Evolutionary conservation across 2,329 filamentous ascomycete species (phyloP), one percentile per base, ranked within the genome.

Genomic region (Trichoderma sp.): DNA sequence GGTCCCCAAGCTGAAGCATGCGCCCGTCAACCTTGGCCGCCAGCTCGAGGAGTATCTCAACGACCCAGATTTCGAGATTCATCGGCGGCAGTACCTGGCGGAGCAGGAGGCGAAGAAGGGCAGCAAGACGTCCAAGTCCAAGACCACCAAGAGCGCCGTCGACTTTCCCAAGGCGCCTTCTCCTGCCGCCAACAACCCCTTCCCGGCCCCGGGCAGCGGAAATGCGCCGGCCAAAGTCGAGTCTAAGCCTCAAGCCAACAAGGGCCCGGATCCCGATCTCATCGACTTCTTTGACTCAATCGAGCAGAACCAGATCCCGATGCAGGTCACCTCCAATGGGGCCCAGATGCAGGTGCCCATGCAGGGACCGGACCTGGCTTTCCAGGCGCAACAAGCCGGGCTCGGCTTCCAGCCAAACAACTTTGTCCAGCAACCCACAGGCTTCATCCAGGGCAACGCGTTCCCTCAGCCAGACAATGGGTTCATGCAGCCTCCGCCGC

Each of bases 251-350:
- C 79, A 78, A 68, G 76, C 79, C 3, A 76, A 78, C 43, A 92
- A 90, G 76, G 88, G 85, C 2, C 87, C 88, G 30, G 88, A 85
- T 70, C 87, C 89, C 30, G 91, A 96, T 80, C 82, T 96, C 67
- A 98, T 96, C 74, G 95, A 94, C 80, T 97, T 96, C 78, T 97
- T 97, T 76, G 94, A 90, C 73, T 93, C 92, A 6, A 97, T 96
- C 72, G 93, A 97, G 73, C 88, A 92, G 74, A 93, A 93, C 69
- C 92, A 95, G 75, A 91, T 91, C 59, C 82, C 89, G 1, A 85
- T 91, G 82, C 82, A 83, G 68, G 72, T 80, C 19, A 76, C 77
- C 45, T 68, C 76, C 1, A 78, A 79, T 61, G 74, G 74, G 44
- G 70, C 68, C n/a, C 61, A 52, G 43, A 19, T 64, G 30, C 61